Evolutionary conservation across 495 filamentous ascomycete genomes (phyloP).

Genomic region (Letharia lupina): DNA sequence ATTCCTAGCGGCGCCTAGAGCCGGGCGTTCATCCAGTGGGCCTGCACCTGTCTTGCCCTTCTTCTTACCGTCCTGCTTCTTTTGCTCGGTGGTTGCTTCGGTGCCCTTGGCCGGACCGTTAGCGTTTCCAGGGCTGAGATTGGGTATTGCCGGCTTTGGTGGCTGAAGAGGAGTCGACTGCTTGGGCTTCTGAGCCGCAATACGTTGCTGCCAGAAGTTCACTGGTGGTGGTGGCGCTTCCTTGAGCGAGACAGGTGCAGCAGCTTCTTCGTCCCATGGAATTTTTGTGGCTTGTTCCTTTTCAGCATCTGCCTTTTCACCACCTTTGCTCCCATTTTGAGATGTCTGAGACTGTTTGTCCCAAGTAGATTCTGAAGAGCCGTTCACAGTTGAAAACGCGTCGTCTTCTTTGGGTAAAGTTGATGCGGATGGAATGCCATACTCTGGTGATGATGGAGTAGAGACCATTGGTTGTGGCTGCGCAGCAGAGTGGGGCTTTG

Average conservation of each 20-base stretch:
- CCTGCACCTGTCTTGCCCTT: conserved; percentile 26
- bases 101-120: conserved; percentile 27
- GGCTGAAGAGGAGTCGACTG: conserved; percentile 23
- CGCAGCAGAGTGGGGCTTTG: conserved; percentile 29
- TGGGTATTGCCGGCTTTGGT: conserved; percentile 26
- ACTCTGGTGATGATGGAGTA: conserved; percentile 57
- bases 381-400: conserved; percentile 55
- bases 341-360: conserved; percentile 60
- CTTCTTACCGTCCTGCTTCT: conserved; percentile 27
- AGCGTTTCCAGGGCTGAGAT: background rate
- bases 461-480: conserved; percentile 40
- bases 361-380: conserved; percentile 53
- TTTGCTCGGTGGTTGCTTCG: conserved; percentile 30
- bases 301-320: conserved; percentile 38
- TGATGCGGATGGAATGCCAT: conserved; percentile 56
- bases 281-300: conserved; percentile 34
- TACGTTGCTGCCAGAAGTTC: conserved; percentile 77
- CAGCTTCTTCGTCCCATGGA: conserved; percentile 41
- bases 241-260: conserved; percentile 54
- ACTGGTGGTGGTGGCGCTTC: conserved; percentile 74
- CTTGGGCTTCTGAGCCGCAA: conserved; percentile 54
- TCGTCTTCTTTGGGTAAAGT: conserved; percentile 65
- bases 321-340: conserved; percentile 29
- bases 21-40: conserved; percentile 28
- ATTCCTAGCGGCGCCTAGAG: conserved; percentile 32